Evolutionary conservation across 768 basidiomycete genomes (phyloP), one percentile per base, ranked within the genome.

Genomic region (Mycena chlorophos): DNA sequence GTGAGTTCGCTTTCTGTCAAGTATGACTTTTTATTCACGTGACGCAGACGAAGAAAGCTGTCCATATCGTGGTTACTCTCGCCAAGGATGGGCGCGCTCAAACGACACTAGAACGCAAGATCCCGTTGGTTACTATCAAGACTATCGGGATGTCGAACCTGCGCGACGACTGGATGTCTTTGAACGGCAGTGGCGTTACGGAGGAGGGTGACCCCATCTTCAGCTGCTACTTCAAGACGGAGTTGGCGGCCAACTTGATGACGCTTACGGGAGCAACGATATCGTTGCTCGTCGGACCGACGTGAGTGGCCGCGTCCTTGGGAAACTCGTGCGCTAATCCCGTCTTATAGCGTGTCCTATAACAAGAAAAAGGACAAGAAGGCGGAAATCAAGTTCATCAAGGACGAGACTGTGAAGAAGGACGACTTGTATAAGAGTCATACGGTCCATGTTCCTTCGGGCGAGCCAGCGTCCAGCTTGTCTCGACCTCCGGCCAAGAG

Each of bases 341-440:
- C 52, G 23, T 49, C 17, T 16, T 31, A 39, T 12, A 98, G 91
- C 6, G 73, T 98, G 56, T 85, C 91, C 54, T 98, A 98, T 69
- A 78, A 80, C 38, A 98, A 99, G 81, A 99, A 99, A 82, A 98
- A 94, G 73, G 95, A 95, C 60, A 99, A 98, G 75, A 85, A 85
- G 66, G 85, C 88, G 3, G 78, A 83, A 51, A 92, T 99, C 72
- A 89, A 88, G 69, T 88, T 92, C 58, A 70, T 87, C 65, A 96
- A 91, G 76, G 94, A 98, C 67, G 95, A 98, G 71, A 84, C 86
- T 6, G 75, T 96, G 19, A 73, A 68, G 12, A 84, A 83, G 53
- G 86, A 89, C 56, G 97, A 94, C 66, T 65, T 82, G 10, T 99
- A 99, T 75, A 99, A 98, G 82, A 95, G 92, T 62, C 92, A 95